Conservation (phyloP, 1,139 yeast species). For the Scheffersomyces quercinus region DNA sequence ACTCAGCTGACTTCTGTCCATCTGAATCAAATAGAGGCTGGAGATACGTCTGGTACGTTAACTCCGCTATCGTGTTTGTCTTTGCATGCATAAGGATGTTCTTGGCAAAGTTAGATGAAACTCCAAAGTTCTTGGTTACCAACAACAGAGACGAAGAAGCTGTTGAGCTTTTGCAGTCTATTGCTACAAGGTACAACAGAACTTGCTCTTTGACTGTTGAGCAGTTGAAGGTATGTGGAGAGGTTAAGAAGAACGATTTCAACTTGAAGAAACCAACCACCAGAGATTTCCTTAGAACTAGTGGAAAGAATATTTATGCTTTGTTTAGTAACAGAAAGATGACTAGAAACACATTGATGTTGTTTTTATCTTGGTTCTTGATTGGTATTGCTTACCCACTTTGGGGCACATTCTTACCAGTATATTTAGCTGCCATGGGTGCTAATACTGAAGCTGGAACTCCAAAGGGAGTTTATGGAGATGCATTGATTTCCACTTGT, state of each 20-base stretch:
- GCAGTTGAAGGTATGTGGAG: constrained; percentile 23
- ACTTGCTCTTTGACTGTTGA: constrained; percentile 24
- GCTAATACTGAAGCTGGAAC: constrained; percentile 28
- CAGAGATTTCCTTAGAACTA: background rate
- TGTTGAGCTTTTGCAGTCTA: constrained; percentile 17
- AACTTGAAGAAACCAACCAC: background rate
- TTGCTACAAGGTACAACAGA: constrained; percentile 25
- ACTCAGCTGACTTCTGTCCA: constrained; percentile 21
- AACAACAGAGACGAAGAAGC: constrained; percentile 30
- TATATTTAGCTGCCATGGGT: constrained; percentile 36
- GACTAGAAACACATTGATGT: constrained; percentile 38
- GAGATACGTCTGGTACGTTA: constrained; percentile 31
- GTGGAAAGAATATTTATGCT: constrained; percentile 25
- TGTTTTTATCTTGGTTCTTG: constrained; percentile 30
- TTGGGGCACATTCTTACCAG: constrained; percentile 8
- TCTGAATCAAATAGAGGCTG: constrained; percentile 26
- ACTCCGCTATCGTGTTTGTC: constrained; percentile 24
- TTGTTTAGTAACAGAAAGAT: constrained; percentile 42
- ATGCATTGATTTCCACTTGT: constrained; percentile 30
- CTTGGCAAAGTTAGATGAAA: constrained; percentile 22
- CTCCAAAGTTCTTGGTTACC: constrained; percentile 29
- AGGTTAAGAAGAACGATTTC: constrained; percentile 9
- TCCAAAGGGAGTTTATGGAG: constrained; percentile 31
- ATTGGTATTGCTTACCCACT: constrained; percentile 10
- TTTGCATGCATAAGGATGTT: constrained; percentile 23